A percentile compares a stretch with the other conserved stretches of the same genome.
Conservation (phyloP, 2,329 filamentous ascomycete genomes). For the Fusarium buharicum region DNA sequence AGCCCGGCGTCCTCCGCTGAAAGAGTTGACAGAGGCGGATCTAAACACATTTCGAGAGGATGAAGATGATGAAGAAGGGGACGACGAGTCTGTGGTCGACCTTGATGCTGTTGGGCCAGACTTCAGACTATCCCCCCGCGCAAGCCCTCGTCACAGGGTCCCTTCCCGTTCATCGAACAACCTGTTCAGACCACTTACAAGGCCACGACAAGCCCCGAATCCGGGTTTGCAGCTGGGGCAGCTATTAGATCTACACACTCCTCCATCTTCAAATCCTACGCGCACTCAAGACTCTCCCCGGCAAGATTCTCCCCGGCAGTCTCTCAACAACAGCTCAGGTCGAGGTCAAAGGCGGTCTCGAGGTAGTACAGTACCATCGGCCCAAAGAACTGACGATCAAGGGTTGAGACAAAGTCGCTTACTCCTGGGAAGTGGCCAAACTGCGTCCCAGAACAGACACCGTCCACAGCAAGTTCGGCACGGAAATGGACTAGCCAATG, state of each 20-base stretch:
- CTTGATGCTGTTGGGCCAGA: constrained; percentile 13
- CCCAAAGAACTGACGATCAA: constrained; percentile 4
- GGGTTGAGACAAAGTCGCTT: constrained; percentile 28
- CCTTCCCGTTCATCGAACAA: constrained; percentile 11
- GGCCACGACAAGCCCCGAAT: constrained; percentile 8
- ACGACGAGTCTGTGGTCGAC: constrained; percentile 2
- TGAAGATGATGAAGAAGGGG: constrained; percentile 25
- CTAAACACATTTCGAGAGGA: constrained; percentile 37
- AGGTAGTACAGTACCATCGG: constrained; percentile 3
- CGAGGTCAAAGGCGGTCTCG: constrained; percentile 15
- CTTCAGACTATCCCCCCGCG: constrained; percentile 7
- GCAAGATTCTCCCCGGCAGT: constrained; percentile 13
- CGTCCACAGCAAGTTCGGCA: constrained; percentile 20
- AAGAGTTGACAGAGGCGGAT: constrained; percentile 38
- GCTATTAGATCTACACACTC: constrained; percentile 35
- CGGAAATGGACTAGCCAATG: constrained; percentile 14
- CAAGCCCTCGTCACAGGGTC: constrained; percentile 11
- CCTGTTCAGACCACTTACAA: constrained; percentile 17
- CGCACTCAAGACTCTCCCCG: constrained; percentile 11
- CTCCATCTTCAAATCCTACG: constrained; percentile 42
- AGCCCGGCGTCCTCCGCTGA: constrained; percentile 36
- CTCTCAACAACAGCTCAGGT: neutral
- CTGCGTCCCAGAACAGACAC: constrained; percentile 10
- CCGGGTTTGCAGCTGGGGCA: neutral
- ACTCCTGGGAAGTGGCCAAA: constrained; percentile 14